These are phyloP conservation scores for Pythium monospermum DNA, from an alignment of 352 stramenopile species.

Conservation along the genomic window DNA sequence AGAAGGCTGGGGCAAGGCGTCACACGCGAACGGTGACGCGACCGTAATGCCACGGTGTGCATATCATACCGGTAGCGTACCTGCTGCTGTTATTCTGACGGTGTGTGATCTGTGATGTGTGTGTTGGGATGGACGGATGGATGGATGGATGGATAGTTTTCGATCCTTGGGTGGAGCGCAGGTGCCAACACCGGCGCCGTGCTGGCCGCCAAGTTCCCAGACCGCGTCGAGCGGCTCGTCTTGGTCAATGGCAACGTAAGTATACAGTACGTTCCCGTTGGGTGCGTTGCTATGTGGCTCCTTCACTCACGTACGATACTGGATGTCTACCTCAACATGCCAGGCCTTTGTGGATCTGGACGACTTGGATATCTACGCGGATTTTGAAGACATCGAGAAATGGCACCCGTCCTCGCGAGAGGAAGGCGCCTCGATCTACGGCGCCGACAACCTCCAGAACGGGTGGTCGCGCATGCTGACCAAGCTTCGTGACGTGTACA, in stretches of 20 bases:
- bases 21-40: too few species aligned
- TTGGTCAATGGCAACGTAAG: constrained; percentile 79
- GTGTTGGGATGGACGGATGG: too few species aligned
- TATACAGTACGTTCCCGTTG: neutral
- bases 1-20: too few species aligned
- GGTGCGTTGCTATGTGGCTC: too few species aligned
- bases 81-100: too few species aligned
- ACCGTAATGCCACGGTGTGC: too few species aligned
- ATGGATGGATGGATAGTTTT: too few species aligned
- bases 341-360: constrained; percentile 74
- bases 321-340: constrained; percentile 2
- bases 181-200: constrained; percentile 72
- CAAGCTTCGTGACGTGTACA: constrained; percentile 40
- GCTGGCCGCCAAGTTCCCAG: constrained; percentile 58
- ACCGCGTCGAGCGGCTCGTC: constrained; percentile 64
- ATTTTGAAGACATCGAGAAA: constrained; percentile 40
- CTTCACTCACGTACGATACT: too few species aligned
- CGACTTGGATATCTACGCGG: constrained; percentile 55
- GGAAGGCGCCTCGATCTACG: constrained; percentile 48
- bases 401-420: constrained; percentile 50
- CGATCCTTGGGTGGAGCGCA: constrained; percentile 69
- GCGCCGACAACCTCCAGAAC: constrained; percentile 40
- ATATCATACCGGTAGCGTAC: too few species aligned
- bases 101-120: too few species aligned
- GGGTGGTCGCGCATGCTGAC: constrained; percentile 62